These are phyloP conservation scores for Fusarium aywerte DNA, from an alignment of 2,329 filamentous ascomycete genomes.

Conservation along the genomic window DNA sequence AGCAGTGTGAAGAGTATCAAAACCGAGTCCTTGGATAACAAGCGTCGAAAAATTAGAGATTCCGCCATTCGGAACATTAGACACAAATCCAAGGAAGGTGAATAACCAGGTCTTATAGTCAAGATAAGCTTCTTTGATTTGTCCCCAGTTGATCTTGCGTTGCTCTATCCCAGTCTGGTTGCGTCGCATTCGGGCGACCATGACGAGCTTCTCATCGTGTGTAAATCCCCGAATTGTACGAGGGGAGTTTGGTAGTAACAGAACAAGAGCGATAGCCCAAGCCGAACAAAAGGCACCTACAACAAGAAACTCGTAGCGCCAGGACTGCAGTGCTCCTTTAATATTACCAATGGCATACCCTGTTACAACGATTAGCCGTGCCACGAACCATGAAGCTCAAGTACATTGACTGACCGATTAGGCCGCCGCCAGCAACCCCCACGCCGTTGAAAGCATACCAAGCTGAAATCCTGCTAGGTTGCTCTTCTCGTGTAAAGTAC, in stretches of 20 bases:
- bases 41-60: slow-evolving; percentile 69
- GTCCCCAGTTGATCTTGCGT: slow-evolving; percentile 63
- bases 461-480: slow-evolving; percentile 68
- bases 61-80: slow-evolving; percentile 67
- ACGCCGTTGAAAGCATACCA: slow-evolving; percentile 71
- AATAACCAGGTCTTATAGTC: slow-evolving; percentile 71
- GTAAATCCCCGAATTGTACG: slow-evolving; percentile 64
- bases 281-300: slow-evolving; percentile 66
- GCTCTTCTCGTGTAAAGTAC: slow-evolving; percentile 72
- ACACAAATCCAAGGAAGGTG: slow-evolving; percentile 63
- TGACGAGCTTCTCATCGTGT: slow-evolving; percentile 62
- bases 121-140: slow-evolving; percentile 65
- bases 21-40: slow-evolving; percentile 69
- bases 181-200: slow-evolving; percentile 63
- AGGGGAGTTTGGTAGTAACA: slow-evolving; percentile 68
- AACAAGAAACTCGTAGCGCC: slow-evolving; percentile 77
- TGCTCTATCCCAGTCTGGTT: slow-evolving; percentile 71
- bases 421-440: slow-evolving; percentile 67
- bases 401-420: slow-evolving; percentile 47
- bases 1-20: slow-evolving; percentile 53
- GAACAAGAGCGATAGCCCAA: slow-evolving; percentile 68
- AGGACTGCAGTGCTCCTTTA: slow-evolving; percentile 65
- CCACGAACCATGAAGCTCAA: neutral
- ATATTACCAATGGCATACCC: slow-evolving; percentile 71
- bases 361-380: neutral